Evolutionary conservation across 108 stramenopile genomes (phyloP).

Genomic region (Nannochloropsis oceanica): DNA sequence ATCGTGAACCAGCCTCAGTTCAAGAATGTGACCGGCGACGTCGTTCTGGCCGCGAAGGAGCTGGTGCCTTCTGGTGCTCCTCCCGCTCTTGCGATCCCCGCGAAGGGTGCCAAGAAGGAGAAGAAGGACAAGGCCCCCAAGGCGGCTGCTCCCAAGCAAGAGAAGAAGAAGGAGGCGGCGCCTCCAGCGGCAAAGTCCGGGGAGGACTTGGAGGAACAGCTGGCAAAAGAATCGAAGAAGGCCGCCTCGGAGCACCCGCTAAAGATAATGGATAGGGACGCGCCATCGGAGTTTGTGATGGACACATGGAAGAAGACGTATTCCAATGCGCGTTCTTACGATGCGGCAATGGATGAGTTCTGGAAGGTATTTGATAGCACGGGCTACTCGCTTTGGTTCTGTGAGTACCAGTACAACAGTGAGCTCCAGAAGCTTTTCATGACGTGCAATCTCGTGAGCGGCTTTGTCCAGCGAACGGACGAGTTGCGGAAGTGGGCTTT

Average conservation of each 20-base stretch:
- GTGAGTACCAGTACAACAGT: slow-evolving; percentile 58
- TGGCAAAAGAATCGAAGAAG: slow-evolving; percentile 23
- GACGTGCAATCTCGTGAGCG: slow-evolving; percentile 53
- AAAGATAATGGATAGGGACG: slow-evolving; percentile 48
- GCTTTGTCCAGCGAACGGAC: slow-evolving; percentile 58
- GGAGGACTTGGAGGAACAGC: slow-evolving; percentile 40
- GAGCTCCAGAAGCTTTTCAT: slow-evolving; percentile 55
- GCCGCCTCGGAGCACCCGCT: slow-evolving; percentile 42
- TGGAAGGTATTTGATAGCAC: slow-evolving; percentile 52
- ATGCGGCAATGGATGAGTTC: slow-evolving; percentile 52
- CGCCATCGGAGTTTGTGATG: slow-evolving; percentile 41
- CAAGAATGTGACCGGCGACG: slow-evolving; percentile 57
- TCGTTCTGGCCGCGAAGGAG: slow-evolving; percentile 53
- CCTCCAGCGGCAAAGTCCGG: slow-evolving; percentile 16
- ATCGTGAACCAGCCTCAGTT: slow-evolving; percentile 69
- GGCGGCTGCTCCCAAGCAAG: slow-evolving; percentile 6
- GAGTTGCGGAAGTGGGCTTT: slow-evolving; percentile 60
- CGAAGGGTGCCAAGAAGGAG: slow-evolving; percentile 27
- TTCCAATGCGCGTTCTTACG: slow-evolving; percentile 48
- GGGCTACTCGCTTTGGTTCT: slow-evolving; percentile 51
- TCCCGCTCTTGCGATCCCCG: background rate
- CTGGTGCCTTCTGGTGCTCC: slow-evolving; percentile 5
- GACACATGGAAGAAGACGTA: slow-evolving; percentile 57
- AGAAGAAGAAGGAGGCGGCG: slow-evolving; percentile 31
- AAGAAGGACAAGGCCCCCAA: slow-evolving; percentile 37